Evolutionary conservation across 2,329 filamentous ascomycete species (phyloP), one percentile per base, ranked within the genome.

Genomic region (Drechslerella coelobrocha): DNA sequence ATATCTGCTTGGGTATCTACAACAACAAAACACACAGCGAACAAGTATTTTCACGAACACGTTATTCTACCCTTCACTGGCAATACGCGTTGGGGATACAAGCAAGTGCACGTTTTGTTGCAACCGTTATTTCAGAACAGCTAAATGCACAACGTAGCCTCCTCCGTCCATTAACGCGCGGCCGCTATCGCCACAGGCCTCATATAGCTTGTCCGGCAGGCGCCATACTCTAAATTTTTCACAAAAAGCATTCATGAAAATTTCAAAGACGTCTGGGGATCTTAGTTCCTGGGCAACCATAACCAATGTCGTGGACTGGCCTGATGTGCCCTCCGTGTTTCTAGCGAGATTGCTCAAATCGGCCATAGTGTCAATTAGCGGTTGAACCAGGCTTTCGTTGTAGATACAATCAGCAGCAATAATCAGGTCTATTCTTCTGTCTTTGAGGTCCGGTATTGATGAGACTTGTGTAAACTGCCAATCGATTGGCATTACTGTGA

Each of bases 361-460:
- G 4, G 82, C 85, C 77, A 90, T 96, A 0, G 91, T 89, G 75
- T 88, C 85, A n/a, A 94, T 89, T 52, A 97, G 85, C 0, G 92
- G 91, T 45, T 85, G 81, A 23, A 97, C 85, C 2, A 97, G 84
- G 1, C 89, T 85, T 74, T 96, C 90, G 79, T 97, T 99, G 82
- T 95, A 99, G 74, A 99, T 89, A 79, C 92, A 97, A 79, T 99
- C 94, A 77, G 91, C 96, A 2, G 92, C 91, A 34, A 97, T 78
- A 9, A 97, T 82, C 12, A 87, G 79, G 76, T 95, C 89, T 74
- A 94, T 88, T 63, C 84, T 83, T 76, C 75, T 77, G 47, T 72
- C 76, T 63, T 41, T 77, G 60, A 14, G 23, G 14, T 72, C 68
- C 4, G 68, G 68, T 17, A 65, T 59, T 5, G 60, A 66, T 27